A percentile compares a stretch with the other conserved stretches of the same genome.
Evolutionary conservation across 192 early-diverging fungal genomes (phyloP).

Genomic region (Phycomyces nitens): DNA sequence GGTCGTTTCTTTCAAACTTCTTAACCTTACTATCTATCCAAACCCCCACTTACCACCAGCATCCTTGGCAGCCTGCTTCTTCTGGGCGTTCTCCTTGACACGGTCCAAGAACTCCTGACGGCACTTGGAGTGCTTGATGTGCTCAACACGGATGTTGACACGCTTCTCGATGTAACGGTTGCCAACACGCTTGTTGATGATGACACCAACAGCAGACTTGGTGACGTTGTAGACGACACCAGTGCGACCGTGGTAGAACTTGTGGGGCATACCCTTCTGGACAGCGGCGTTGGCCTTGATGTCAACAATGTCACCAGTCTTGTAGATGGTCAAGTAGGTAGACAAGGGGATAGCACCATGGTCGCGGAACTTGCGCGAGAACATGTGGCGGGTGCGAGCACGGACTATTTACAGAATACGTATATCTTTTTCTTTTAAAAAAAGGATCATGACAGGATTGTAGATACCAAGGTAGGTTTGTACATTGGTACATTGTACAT

Average conservation of each 20-base stretch:
- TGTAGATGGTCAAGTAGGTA: conserved; percentile 98
- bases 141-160: conserved; percentile 96
- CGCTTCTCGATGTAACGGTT: conserved; percentile 98
- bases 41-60: conserved; percentile 26
- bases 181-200: conserved; percentile 97
- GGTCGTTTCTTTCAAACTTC: too few species aligned
- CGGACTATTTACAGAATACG: conserved; percentile 48
- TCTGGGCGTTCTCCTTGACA: conserved; percentile 91
- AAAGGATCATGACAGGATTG: too few species aligned
- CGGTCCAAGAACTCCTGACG: conserved; percentile 94
- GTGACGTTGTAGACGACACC: conserved; percentile 99
- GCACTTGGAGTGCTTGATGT: conserved; percentile 99
- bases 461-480: too few species aligned
- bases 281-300: conserved; percentile 98
- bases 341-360: conserved; percentile 91
- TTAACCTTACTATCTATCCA: too few species aligned
- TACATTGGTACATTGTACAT: too few species aligned
- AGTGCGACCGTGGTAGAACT: conserved; percentile 99
- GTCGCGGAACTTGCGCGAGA: conserved; percentile 93
- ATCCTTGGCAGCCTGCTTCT: conserved; percentile 74
- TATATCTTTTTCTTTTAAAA: not conserved
- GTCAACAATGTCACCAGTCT: conserved; percentile 99
- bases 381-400: conserved; percentile 98
- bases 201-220: conserved; percentile 97
- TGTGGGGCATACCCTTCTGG: conserved; percentile 99